Percentiles rank a stretch among this genome's conserved stretches.
phyloP scores from a whole-genome alignment of 345 rosid species.

The Citrus medica region DNA sequence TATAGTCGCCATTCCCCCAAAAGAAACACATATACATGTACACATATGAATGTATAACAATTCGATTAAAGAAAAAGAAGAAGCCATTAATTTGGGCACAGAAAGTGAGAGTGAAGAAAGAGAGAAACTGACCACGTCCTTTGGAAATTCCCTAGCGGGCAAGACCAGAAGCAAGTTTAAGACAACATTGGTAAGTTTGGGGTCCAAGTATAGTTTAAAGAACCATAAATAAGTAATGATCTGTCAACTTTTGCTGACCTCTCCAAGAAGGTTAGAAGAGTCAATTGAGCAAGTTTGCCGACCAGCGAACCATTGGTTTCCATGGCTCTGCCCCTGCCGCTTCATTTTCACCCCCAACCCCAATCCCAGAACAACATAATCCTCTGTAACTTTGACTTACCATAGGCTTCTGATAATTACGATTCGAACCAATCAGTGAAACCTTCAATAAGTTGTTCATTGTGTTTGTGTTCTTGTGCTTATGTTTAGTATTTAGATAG shows the following conservation, averaged over 20 bases:
- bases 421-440: conserved; percentile 3
- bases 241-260: conserved; percentile 63
- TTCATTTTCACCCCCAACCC: conserved; percentile 11
- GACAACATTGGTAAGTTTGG: conserved; percentile 58
- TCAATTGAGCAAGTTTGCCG: conserved; percentile 54
- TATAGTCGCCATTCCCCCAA: too few relatives aligned
- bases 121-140: conserved; percentile 52
- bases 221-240: conserved; percentile 54
- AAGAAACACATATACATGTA: too few relatives aligned
- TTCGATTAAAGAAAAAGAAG: too few relatives aligned
- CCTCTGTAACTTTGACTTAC: not conserved
- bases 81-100: too few relatives aligned
- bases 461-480: too few relatives aligned
- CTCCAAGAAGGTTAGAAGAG: conserved; percentile 73
- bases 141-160: conserved; percentile 44
- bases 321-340: conserved; percentile 25
- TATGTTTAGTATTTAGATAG: too few relatives aligned
- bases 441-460: conserved; percentile 23
- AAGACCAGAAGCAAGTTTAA: conserved; percentile 70
- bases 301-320: conserved; percentile 52
- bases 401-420: not conserved
- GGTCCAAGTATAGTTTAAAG: conserved; percentile 46
- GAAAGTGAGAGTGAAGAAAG: not conserved
- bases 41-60: too few relatives aligned
- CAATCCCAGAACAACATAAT: not conserved